These are phyloP conservation scores for Cardamine chenopodiifolia DNA, from an alignment of 345 rosid genomes.

Conservation along the genomic window DNA sequence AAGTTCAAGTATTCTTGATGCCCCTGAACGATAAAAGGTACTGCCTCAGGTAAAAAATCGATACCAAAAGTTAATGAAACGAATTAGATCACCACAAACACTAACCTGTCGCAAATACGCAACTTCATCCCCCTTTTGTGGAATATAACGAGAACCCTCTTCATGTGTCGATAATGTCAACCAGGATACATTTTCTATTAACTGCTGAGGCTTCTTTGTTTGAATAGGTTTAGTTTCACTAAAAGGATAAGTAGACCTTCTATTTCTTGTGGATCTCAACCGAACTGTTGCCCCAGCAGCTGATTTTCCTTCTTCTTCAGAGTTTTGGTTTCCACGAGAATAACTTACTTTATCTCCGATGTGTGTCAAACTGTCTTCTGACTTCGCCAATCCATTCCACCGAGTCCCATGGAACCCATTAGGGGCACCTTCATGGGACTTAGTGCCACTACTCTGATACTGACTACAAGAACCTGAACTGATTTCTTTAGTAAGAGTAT, in stretches of 20 bases:
- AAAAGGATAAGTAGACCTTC: conserved; percentile 64
- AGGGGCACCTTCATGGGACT: conserved; percentile 46
- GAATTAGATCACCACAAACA: conserved; percentile 7
- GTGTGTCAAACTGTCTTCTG: conserved; percentile 41
- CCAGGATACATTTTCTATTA: conserved; percentile 73
- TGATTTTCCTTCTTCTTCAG: conserved; percentile 69
- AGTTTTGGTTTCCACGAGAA: conserved; percentile 50
- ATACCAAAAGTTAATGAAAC: conserved; percentile 25
- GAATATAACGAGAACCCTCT: conserved; percentile 91
- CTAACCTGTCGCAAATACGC: conserved; percentile 91
- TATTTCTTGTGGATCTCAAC: conserved; percentile 78
- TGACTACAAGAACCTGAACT: conserved; percentile 49
- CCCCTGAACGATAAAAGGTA: conserved; percentile 62
- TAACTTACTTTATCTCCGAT: conserved; percentile 43
- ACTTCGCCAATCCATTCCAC: conserved; percentile 45
- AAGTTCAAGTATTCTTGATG: conserved; percentile 72
- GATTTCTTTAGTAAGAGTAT: conserved; percentile 48
- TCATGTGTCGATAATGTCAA: conserved; percentile 75
- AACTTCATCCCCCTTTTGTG: conserved; percentile 87
- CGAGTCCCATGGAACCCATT: conserved; percentile 45
- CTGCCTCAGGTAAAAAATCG: conserved; percentile 3
- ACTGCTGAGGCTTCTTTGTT: conserved; percentile 54
- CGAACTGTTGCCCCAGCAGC: conserved; percentile 68
- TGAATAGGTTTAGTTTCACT: conserved; percentile 63
- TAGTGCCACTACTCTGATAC: conserved; percentile 42